Base-by-base conservation (phyloP, 352 stramenopile genomes). In the Pelagophyceae sp. region DNA sequence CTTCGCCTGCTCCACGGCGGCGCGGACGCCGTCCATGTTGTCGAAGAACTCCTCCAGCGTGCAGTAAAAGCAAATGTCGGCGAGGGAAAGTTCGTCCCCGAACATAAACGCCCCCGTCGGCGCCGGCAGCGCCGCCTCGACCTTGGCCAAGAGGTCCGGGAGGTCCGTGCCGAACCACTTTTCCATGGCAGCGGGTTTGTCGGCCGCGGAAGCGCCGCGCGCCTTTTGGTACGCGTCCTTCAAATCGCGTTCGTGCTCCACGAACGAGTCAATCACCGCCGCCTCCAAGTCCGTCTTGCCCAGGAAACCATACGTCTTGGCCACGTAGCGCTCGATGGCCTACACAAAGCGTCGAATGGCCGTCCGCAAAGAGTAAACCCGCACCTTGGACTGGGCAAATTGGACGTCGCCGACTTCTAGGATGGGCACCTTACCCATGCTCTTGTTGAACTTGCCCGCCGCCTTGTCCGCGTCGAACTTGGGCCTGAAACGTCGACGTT, bases 241-340 rank as follows among this genome's bases (percentile, higher is more conserved):
- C 27, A 87, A 80, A 70, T 88, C 84, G 63, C 82, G 77, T 33
- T 80, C 83, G 76, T 88, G 82, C 60, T 88, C 84, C 15, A 81
- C 76, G 33, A 88, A 80, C 65, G 80, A 86, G 81, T 88, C 84
- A 35, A 88, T 85, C 23, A 82, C 69, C 5, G 80, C 82, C 64
- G 80, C 82, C 35, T 88, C 82, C 70, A 82, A 76, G 17, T 58
- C 33, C 31, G 64, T 84, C 27, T 32, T 5, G 6, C 84, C 84
- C 82, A 86, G 82, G n/a, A 87, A 71, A n/a, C 75, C 75, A 65
- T 83, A 82, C 78, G 77, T 76, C 67, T 72, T 60, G 3, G 82
- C 77, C n/a, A 87, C 74, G 74, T 82, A 87, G 51, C 84, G 76
- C 74, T 87, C 84, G 32, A 88, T 87, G 0, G 84, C 80, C n/a